Conservation (phyloP, 2,329 filamentous ascomycete species). For the Ramularia endophylla region DNA sequence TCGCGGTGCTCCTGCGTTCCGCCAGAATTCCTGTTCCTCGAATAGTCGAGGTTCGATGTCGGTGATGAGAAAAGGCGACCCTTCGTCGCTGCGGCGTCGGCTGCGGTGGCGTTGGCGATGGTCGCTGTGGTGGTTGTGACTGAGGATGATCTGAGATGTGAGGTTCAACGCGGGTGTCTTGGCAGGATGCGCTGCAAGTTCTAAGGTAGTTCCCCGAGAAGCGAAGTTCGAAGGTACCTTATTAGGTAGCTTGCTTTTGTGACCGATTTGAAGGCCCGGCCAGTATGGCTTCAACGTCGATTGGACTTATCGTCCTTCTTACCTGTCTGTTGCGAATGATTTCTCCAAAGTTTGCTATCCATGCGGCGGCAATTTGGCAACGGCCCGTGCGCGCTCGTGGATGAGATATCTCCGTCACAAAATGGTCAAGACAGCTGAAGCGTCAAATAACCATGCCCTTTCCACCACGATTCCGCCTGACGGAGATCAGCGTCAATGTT, state of each 20-base stretch:
- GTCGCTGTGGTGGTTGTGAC: constrained; percentile 7
- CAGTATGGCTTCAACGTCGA: constrained; percentile 3
- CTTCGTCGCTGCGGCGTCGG: constrained; percentile 18
- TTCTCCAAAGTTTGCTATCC: too few species aligned
- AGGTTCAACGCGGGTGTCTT: constrained; percentile 9
- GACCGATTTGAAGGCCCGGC: too few species aligned
- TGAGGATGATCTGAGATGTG: constrained; percentile 11
- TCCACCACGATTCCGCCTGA: too few species aligned
- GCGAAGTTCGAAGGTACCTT: too few species aligned
- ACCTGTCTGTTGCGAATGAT: too few species aligned
- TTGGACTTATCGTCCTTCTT: background rate
- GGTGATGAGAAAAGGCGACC: constrained; percentile 19
- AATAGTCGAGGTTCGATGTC: constrained; percentile 1
- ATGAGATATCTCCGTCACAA: too few species aligned
- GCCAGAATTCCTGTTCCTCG: constrained; percentile 15
- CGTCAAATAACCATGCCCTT: too few species aligned
- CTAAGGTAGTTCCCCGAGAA: constrained; percentile 7
- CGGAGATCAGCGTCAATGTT: too few species aligned
- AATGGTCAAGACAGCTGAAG: too few species aligned
- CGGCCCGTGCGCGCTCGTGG: too few species aligned
- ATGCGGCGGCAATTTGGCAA: too few species aligned
- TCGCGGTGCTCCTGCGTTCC: constrained; percentile 12
- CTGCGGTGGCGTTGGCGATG: constrained; percentile 13
- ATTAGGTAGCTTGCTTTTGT: too few species aligned
- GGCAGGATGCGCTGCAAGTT: constrained; percentile 6